Base-by-base conservation (phyloP, 495 filamentous ascomycete genomes). In the Aspergillus haitiensis region DNA sequence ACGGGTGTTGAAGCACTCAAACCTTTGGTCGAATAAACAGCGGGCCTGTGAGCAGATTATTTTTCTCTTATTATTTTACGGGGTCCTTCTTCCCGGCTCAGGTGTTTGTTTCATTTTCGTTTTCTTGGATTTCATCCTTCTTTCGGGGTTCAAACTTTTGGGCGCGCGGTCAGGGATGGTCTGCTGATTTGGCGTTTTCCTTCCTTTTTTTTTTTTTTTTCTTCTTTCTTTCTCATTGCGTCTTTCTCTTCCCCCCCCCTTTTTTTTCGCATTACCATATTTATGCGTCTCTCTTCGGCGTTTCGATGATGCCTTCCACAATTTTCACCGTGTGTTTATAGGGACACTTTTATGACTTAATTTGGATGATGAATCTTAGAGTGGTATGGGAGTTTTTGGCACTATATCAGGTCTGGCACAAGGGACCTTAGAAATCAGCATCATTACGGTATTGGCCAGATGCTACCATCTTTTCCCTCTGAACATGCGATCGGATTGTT, bases 1-100 rank as follows among this genome's bases (percentile, higher is more conserved):
- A 74, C 84, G 5, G 82, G 82, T 0, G 80, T 89, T 12, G 79
- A 87, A 65, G 82, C 83, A 4, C 70, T 90, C 62, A 87, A 88
- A 67, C 69, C 77, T 32, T 63, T 90, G 57, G 72, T 88, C 42
- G 74, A 78, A 61, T 68, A 75, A 46, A 58, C 40, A 58, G 47
- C 48, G 48, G 55, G 52, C 33, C 57, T 15, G 32, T 48, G 40
- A 50, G 31, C 54, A 50, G 40, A 12, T 45, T 27, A 36, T 45
- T 7, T 36, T 56, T 48, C 45, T 48, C 61, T 42, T 35, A 57
- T 59, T 34, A 55, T 33, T 52, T 60, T 35, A 57, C 37, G 48
- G 50, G 47, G 50, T 52, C 9, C 44, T 31, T 58, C 53, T 21
- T 52, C n/a, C 31, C 35, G 35, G 15, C 27, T 27, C 35, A 6